Percentiles rank a stretch among this genome's conserved stretches.
phyloP scores from a whole-genome alignment of 129 eudicot species.

The Flaveria linearis region DNA sequence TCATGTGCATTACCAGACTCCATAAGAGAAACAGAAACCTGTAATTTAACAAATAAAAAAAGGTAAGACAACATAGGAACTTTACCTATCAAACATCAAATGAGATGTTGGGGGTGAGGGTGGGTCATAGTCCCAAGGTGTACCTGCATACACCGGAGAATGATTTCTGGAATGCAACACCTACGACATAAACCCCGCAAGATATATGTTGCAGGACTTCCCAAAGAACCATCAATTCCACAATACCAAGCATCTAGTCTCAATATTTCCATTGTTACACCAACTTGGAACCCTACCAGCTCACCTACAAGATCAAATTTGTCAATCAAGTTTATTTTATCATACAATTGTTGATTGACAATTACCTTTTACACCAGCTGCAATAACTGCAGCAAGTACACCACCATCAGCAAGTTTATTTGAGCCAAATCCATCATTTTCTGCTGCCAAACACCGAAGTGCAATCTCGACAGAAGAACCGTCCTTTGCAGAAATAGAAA shows the following conservation, averaged over 20 bases:
- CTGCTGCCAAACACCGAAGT: constrained; percentile 80
- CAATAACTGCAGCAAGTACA: constrained; percentile 75
- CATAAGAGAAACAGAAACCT: constrained; percentile 85
- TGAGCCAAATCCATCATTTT: constrained; percentile 82
- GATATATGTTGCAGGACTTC: constrained; percentile 80
- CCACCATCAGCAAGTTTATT: constrained; percentile 89
- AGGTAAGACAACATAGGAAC: neutral
- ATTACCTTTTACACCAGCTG: constrained; percentile 89
- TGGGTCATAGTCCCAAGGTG: neutral
- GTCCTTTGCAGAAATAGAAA: constrained; percentile 56
- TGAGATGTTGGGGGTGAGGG: neutral
- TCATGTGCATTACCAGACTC: constrained; percentile 71
- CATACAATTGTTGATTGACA: constrained; percentile 29
- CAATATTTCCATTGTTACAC: constrained; percentile 91
- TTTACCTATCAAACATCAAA: constrained; percentile 12
- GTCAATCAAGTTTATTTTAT: constrained; percentile 7
- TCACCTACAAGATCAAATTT: constrained; percentile 55
- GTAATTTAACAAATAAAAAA: neutral
- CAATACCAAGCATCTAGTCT: constrained; percentile 96
- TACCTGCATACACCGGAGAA: constrained; percentile 98
- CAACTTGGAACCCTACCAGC: constrained; percentile 85
- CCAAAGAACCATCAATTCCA: constrained; percentile 59
- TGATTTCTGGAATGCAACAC: constrained; percentile 86
- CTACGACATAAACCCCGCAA: constrained; percentile 84
- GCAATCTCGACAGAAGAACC: constrained; percentile 65